Evolutionary conservation across 495 filamentous ascomycete species (phyloP), one percentile per base, ranked within the genome.

Genomic region (Aspergillus leporis): DNA sequence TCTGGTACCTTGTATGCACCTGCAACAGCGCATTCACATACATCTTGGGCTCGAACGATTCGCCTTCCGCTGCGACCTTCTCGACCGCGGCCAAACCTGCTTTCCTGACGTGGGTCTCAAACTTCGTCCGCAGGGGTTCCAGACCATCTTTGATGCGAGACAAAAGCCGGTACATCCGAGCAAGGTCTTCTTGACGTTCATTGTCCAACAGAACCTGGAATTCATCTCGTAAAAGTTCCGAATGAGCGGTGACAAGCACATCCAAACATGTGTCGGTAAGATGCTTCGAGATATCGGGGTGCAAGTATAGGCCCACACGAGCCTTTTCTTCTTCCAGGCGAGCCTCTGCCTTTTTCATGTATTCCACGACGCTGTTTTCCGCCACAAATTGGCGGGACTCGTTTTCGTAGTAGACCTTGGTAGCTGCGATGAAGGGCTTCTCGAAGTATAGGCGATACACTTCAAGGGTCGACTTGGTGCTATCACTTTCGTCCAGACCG

Each of bases 321-420:
- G 91, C 89, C 74, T 96, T 96, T 74, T 99, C 94, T 73, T 99
- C 94, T 2, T 88, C 81, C 47, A 99, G 74, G n/a, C 94, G 86
- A 19, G 86, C 75, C 73, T 98, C 95, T 16, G 94, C 95, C 79
- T 99, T 99, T 81, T 98, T 98, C 95, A 98, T 98, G 74, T 98
- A 99, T 68, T 99, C 94, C 30, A 99, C 93, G 7, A 98, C 92
- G 62, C 90, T 96, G 67, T 99, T 99, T 69, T 98, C 93, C 8
- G 92, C 88, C 10, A 98, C 87, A 68, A 98, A 99, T 64, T 90
- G 88, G 59, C 91, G 89, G 54, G 93, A 97, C 69, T 99, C 94
- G 41, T 88, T 87, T 61, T 93, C 82, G 70, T 98, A 99, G 74
- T 97, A 98, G 6, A 74, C 69, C 61, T 80, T 84, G 10, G 94